A percentile compares a stretch with the other conserved stretches of the same genome.
These are phyloP conservation scores for Staphylotrichum tortipilum DNA, from an alignment of 495 filamentous ascomycete species.

Conservation along the genomic window DNA sequence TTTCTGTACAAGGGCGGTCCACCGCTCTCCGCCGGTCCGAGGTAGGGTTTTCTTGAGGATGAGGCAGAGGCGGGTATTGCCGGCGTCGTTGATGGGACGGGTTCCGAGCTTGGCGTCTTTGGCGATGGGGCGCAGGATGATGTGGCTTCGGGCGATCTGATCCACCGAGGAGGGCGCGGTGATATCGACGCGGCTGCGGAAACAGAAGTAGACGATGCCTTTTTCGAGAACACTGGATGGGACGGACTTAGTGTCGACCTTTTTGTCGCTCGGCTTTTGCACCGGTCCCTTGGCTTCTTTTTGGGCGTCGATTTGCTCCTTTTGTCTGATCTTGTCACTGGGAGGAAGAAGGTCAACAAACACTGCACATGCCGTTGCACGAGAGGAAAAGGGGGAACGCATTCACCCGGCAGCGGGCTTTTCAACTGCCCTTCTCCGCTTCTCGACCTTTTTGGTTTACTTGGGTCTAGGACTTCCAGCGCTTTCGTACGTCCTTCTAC, in stretches of 20 bases:
- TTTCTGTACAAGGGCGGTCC: conserved; percentile 83
- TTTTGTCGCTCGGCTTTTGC: conserved; percentile 11
- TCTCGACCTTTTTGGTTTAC: conserved; percentile 5
- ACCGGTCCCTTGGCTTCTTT: no score
- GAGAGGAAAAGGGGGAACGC: not conserved
- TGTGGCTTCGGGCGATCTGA: conserved; percentile 73
- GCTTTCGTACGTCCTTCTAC: conserved; percentile 12
- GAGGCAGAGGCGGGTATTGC: conserved; percentile 61
- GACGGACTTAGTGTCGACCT: conserved; percentile 20
- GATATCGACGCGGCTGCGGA: conserved; percentile 64
- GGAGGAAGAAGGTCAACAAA: no score
- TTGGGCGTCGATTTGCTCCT: conserved; percentile 1
- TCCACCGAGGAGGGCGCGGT: conserved; percentile 59
- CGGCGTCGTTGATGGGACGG: conserved; percentile 54
- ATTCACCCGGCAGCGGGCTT: not conserved
- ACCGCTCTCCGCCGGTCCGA: conserved; percentile 58
- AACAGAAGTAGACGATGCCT: conserved; percentile 92
- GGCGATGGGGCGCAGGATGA: conserved; percentile 71
- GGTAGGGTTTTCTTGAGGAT: conserved; percentile 86
- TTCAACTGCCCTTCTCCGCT: conserved; percentile 2
- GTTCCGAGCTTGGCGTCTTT: conserved; percentile 56
- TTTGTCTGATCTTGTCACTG: not conserved
- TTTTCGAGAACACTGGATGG: conserved; percentile 82
- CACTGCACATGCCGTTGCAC: not conserved
- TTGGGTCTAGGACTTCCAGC: conserved; percentile 9